These are phyloP conservation scores for Eleusine coracana DNA, from an alignment of 176 grass and related monocot genomes.

Conservation along the genomic window DNA sequence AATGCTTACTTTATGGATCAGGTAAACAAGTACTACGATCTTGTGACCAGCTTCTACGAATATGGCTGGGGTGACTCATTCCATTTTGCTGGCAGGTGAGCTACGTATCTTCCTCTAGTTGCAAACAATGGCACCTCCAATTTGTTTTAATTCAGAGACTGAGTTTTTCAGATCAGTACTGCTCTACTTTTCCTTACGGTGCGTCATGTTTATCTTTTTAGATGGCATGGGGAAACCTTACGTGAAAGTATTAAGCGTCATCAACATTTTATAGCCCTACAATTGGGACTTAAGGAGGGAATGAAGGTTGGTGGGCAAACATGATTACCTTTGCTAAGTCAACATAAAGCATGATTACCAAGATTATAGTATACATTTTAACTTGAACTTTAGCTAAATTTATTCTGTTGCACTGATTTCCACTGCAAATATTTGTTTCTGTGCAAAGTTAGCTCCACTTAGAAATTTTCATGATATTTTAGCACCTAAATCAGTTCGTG, in stretches of 20 bases:
- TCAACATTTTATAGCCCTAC: conserved; percentile 63
- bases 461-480: neutral
- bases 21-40: conserved; percentile 88
- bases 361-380: neutral
- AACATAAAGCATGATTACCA: neutral
- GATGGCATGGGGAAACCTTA: conserved; percentile 68
- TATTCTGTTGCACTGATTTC: neutral
- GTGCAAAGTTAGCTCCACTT: neutral
- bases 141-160: neutral
- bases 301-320: conserved; percentile 55
- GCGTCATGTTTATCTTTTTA: neutral
- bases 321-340: neutral
- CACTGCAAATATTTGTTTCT: neutral
- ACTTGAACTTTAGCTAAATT: neutral
- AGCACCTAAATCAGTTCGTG: neutral
- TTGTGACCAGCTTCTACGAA: conserved; percentile 80
- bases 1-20: conserved; percentile 17
- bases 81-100: conserved; percentile 74
- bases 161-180: neutral
- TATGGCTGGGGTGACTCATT: conserved; percentile 87
- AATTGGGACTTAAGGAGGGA: conserved; percentile 54
- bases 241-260: conserved; percentile 73
- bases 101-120: neutral
- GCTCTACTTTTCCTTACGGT: neutral
- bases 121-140: neutral